Base-by-base conservation (phyloP, 2,329 filamentous ascomycete genomes). In the Paecilomyces fulvus region DNA sequence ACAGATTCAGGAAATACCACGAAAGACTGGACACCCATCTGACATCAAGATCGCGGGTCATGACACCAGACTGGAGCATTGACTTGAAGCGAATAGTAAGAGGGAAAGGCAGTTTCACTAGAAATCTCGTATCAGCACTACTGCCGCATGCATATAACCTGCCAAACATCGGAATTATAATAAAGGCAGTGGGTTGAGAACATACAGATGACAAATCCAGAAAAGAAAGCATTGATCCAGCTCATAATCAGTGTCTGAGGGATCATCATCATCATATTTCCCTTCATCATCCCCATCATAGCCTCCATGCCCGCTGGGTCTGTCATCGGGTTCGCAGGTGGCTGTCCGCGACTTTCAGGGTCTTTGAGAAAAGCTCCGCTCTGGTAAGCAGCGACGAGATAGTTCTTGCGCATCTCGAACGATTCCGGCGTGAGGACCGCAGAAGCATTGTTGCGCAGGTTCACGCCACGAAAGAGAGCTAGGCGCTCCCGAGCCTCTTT, bases 271-370 rank as follows among this genome's bases (percentile, higher is more conserved):
- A 94, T 92, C 89, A 99, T 96, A 71, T 99, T 96, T 57, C 92
- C 92, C 83, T 99, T 99, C 90, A 99, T 95, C 90, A 96, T 96
- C 64, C 94, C 92, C 94, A 99, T 99, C 94, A 99, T 99, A 64
- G 92, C 92, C 70, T 99, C 95, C 94, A 99, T 99, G 57, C 90
- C 90, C 51, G 88, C 88, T 21, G 95, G 95, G 72, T 99, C 94
- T 10, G 88, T 89, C 84, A 99, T 91, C 3, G 94, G 94, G 75
- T 97, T 99, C 37, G 90, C 85, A 20, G 91, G 87, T 2, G 91
- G 88, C 75, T 96, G 89, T 54, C 92, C 92, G 69, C 88, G 86
- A 67, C 80, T 84, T 55, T 94, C 89, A 1, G 91, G 92, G 61
- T 95, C 89, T 71, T 96, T 96, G 51, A 99, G 79, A 70, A 91